Conservation (phyloP, 352 stramenopile genomes). For the Thalassiosira hispida region DNA sequence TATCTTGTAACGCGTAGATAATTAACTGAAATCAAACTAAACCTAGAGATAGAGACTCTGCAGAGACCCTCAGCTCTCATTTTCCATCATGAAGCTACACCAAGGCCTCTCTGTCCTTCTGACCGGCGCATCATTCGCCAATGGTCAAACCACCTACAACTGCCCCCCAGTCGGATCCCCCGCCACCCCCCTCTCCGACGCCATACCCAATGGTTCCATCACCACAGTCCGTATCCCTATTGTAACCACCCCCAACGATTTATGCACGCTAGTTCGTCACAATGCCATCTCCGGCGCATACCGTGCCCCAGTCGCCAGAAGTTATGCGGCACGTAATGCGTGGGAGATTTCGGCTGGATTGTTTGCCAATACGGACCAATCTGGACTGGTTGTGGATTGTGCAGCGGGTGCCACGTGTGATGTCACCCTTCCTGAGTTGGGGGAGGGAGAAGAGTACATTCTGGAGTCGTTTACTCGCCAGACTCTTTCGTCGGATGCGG, state of each 20-base stretch:
- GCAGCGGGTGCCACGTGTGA: slow-evolving; percentile 1
- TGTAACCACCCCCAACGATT: not conserved
- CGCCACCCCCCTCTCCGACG: not conserved
- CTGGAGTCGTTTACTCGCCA: slow-evolving; percentile 16
- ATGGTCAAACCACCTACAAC: not conserved
- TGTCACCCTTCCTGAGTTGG: slow-evolving; percentile 15
- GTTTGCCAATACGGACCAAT: not conserved
- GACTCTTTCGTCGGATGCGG: slow-evolving; percentile 1
- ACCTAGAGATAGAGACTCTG: no score
- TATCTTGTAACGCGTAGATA: no score
- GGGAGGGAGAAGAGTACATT: slow-evolving; percentile 23
- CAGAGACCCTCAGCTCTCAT: no score
- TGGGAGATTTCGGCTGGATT: slow-evolving; percentile 19
- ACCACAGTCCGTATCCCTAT: slow-evolving; percentile 2
- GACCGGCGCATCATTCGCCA: not conserved
- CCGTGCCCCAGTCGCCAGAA: slow-evolving; percentile 16
- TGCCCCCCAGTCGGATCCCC: not conserved
- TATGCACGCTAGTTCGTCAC: not conserved
- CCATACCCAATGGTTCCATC: not conserved
- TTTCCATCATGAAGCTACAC: slow-evolving; percentile 6
- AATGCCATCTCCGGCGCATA: not conserved
- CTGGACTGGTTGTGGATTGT: slow-evolving; percentile 11
- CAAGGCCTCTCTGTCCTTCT: not conserved
- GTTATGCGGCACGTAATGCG: not conserved
- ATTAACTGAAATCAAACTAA: no score